Evolutionary conservation across 768 basidiomycete genomes (phyloP), one percentile per base, ranked within the genome.

Genomic region (Krasilnikovozyma curviuscula): DNA sequence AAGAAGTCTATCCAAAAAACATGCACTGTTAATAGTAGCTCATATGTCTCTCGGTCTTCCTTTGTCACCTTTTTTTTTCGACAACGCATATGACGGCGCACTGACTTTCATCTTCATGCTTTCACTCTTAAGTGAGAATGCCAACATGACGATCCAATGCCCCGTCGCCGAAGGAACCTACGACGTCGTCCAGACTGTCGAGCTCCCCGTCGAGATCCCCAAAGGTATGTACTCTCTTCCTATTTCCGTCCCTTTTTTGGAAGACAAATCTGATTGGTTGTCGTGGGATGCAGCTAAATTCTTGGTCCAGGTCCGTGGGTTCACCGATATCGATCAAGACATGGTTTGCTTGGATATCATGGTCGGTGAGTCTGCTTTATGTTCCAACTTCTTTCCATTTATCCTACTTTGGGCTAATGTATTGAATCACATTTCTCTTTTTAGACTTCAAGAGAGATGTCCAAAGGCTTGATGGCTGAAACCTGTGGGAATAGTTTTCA

Each of bases 201-300:
- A 73, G 16, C 70, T 98, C 12, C 93, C 93, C 12, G 81, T 72
- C 57, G 86, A 97, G 67, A 89, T 98, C 43, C 93, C 93, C 0
- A 71, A 67, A 64, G 88, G 70, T 69, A 24, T 40, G 66, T 57
- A 16, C 13, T 12, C n/a, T 44, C 12, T 29, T 43, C 27, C 19
- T 18, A 3, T 25, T 29, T 30, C 28, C 39, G 27, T 13, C 30
- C 27, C 25, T 35, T 28, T 3, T 31, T 52, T 12, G 19, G 18
- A 7, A 19, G 45, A 24, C 18, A 13, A 14, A n/a, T 77, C 76
- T 49, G 46, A 69, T 44, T 16, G 21, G 9, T 27, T 28, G 21
- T 30, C 30, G 16, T 10, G 7, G 57, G 19, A 46, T 31, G 27
- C 57, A 95, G 91, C 88, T 66, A 89, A 83, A 61, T 93, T 95